A percentile compares a stretch with the other conserved stretches of the same genome.
phyloP scores from a whole-genome alignment of 768 basidiomycete species.

The Piloderma croceum region DNA sequence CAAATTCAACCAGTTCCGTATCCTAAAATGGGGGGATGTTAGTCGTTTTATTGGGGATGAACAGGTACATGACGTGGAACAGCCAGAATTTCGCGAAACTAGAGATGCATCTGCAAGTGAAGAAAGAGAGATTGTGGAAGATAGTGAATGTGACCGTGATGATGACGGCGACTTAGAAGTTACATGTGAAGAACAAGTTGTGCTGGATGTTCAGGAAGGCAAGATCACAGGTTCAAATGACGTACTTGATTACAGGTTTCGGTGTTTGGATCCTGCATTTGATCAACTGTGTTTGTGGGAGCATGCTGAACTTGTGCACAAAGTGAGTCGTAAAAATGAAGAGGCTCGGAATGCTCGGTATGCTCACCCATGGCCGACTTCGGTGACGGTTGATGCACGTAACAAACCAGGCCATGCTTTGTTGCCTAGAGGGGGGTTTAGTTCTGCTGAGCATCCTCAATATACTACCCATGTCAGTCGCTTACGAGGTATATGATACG shows the following conservation, averaged over 20 bases:
- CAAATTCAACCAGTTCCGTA: conserved; percentile 7
- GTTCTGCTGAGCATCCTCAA: conserved; percentile 7
- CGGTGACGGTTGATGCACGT: not conserved
- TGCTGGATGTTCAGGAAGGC: too few species aligned
- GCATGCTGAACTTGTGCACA: not conserved
- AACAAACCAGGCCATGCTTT: not conserved
- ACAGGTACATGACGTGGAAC: too few species aligned
- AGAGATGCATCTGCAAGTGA: too few species aligned
- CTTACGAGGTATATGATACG: not conserved
- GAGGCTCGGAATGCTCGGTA: too few species aligned
- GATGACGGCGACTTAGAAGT: too few species aligned
- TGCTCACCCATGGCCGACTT: not conserved
- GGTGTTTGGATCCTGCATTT: not conserved
- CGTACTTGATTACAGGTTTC: conserved; percentile 1
- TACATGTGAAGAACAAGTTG: too few species aligned
- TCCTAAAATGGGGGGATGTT: conserved; percentile 8
- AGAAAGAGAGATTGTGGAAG: too few species aligned
- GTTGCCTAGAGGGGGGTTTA: too few species aligned
- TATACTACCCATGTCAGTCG: conserved; percentile 1
- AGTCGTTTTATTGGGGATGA: too few species aligned
- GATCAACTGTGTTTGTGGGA: conserved; percentile 5
- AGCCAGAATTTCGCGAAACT: too few species aligned
- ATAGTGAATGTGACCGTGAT: too few species aligned
- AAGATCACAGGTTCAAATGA: not conserved
- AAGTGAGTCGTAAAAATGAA: too few species aligned